Evolutionary conservation across 2,329 filamentous ascomycete species (phyloP).

Genomic region (Rugonectria rugulosa): DNA sequence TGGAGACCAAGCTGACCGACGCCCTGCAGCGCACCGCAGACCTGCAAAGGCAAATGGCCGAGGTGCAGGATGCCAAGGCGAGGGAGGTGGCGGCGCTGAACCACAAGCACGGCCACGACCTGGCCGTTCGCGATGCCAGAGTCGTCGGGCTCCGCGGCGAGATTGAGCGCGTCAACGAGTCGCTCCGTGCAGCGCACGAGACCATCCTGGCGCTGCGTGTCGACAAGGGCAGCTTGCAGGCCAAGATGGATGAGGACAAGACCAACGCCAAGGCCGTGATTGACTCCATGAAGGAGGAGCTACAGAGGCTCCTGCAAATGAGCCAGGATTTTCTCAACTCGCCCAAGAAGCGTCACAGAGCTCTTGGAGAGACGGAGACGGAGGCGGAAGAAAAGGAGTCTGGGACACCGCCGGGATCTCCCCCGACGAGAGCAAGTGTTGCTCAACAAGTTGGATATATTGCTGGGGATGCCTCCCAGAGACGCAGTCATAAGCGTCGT

Average conservation of each 20-base stretch:
- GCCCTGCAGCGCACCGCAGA: constrained; percentile 49
- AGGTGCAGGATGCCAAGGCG: constrained; percentile 45
- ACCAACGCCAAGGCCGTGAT: constrained; percentile 53
- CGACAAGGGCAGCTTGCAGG: constrained; percentile 52
- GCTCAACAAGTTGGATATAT: constrained; percentile 32
- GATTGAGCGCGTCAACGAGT: constrained; percentile 54
- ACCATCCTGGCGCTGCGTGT: constrained; percentile 54
- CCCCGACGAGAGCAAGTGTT: constrained; percentile 22
- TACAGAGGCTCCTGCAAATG: constrained; percentile 57
- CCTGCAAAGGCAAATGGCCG: constrained; percentile 49
- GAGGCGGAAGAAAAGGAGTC: neutral
- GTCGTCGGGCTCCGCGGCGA: constrained; percentile 58
- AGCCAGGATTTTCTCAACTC: constrained; percentile 53
- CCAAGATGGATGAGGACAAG: constrained; percentile 48
- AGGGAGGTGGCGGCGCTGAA: constrained; percentile 47
- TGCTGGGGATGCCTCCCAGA: constrained; percentile 40
- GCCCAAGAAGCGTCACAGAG: constrained; percentile 33
- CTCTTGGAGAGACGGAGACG: neutral
- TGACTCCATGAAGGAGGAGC: constrained; percentile 59
- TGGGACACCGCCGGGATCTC: constrained; percentile 1
- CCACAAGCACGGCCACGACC: constrained; percentile 52
- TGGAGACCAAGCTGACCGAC: constrained; percentile 54
- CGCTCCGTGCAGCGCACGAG: constrained; percentile 56
- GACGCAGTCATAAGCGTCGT: constrained; percentile 48
- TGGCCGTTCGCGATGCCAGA: constrained; percentile 60